phyloP scores from a whole-genome alignment of 2,329 filamentous ascomycete genomes.

The Diplodia scrobiculata region DNA sequence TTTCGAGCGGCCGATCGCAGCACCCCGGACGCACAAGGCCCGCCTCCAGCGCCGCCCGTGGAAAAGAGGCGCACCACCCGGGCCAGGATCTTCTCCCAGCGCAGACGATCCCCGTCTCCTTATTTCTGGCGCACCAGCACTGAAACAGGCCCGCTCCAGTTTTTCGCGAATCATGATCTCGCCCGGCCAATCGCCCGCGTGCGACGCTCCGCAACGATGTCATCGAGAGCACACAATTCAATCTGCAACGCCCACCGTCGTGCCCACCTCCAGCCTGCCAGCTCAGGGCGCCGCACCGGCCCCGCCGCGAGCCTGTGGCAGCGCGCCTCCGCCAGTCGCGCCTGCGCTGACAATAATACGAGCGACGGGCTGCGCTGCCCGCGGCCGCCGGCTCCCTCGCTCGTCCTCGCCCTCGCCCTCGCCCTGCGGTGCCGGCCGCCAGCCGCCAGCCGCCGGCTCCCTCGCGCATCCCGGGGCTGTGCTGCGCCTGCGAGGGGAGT shows the following conservation, averaged over 20 bases:
- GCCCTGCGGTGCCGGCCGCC: background rate
- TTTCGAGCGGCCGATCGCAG: conserved; percentile 23
- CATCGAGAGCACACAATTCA: conserved; percentile 19
- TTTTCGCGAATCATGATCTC: conserved; percentile 27
- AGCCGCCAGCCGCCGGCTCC: background rate
- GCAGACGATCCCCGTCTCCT: conserved; percentile 23
- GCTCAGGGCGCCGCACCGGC: conserved; percentile 3
- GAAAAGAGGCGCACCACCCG: conserved; percentile 18
- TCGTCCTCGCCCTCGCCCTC: background rate
- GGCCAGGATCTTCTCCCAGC: conserved; percentile 18
- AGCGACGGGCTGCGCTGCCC: background rate
- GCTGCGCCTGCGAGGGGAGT: conserved; percentile 8
- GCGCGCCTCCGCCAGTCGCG: conserved; percentile 3
- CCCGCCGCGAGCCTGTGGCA: conserved; percentile 10
- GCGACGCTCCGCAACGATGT: conserved; percentile 4
- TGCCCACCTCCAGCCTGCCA: conserved; percentile 4
- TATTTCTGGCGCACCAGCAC: conserved; percentile 24
- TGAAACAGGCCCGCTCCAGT: conserved; percentile 22
- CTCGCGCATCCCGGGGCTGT: conserved; percentile 1
- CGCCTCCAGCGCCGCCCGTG: conserved; percentile 17
- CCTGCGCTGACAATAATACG: background rate
- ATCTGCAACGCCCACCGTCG: conserved; percentile 22
- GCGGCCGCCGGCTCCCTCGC: background rate
- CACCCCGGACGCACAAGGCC: conserved; percentile 22
- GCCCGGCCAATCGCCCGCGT: conserved; percentile 6